Conservation (phyloP, 805 yeast species). For the Metschnikowia kunwiensis region DNA sequence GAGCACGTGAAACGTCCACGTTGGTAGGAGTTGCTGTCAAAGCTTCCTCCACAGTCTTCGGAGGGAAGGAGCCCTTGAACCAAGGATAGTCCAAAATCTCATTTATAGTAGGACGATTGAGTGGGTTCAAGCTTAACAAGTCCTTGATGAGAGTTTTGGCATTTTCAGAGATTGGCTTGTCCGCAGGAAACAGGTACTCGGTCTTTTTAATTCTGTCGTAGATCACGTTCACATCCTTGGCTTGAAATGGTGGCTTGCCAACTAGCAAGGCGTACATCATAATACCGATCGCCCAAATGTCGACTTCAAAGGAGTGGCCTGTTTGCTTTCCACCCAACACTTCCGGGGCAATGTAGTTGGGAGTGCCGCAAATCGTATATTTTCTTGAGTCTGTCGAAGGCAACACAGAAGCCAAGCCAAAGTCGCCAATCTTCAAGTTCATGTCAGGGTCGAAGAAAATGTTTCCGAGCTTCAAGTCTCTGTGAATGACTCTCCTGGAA, state of each 20-base stretch:
- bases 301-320: slow-evolving; percentile 94
- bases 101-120: slow-evolving; percentile 74
- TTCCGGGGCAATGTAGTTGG: slow-evolving; percentile 98
- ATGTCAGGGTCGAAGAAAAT: slow-evolving; percentile 90
- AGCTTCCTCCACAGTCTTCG: slow-evolving; percentile 57
- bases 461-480: slow-evolving; percentile 94
- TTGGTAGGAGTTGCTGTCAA: slow-evolving; percentile 61
- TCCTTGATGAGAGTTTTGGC: slow-evolving; percentile 72
- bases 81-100: slow-evolving; percentile 80
- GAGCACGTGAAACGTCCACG: slow-evolving; percentile 53
- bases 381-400: slow-evolving; percentile 67
- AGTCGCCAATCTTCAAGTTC: slow-evolving; percentile 96
- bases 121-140: slow-evolving; percentile 74
- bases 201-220: slow-evolving; percentile 86
- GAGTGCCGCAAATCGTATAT: slow-evolving; percentile 96
- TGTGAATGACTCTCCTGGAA: slow-evolving; percentile 84
- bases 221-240: slow-evolving; percentile 87
- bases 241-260: slow-evolving; percentile 98
- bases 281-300: slow-evolving; percentile 96
- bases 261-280: slow-evolving; percentile 89
- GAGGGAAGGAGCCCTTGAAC: slow-evolving; percentile 86
- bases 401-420: slow-evolving; percentile 96
- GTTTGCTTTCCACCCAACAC: slow-evolving; percentile 81
- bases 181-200: slow-evolving; percentile 76
- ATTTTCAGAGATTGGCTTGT: slow-evolving; percentile 61